These are phyloP conservation scores for Protea cynaroides DNA, from an alignment of 164 flowering plant species.

Conservation along the genomic window DNA sequence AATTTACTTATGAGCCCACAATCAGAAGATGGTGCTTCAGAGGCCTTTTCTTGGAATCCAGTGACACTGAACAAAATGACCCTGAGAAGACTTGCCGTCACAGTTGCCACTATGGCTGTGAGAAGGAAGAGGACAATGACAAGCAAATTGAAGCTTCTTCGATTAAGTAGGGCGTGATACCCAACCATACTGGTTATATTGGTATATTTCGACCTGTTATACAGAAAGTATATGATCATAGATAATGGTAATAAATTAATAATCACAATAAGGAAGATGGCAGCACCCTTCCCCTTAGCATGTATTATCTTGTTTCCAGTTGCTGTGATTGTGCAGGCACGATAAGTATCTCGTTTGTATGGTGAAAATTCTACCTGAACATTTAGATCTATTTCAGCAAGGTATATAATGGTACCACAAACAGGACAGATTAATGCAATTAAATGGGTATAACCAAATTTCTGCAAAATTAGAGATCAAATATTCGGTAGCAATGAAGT, in stretches of 20 bases:
- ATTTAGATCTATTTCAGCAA: neutral
- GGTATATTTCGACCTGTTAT: neutral
- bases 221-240: neutral
- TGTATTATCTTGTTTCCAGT: neutral
- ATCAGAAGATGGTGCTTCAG: slow-evolving; percentile 65
- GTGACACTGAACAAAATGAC: slow-evolving; percentile 59
- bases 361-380: neutral
- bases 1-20: slow-evolving; percentile 10
- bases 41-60: slow-evolving; percentile 70
- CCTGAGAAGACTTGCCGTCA: slow-evolving; percentile 31
- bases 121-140: slow-evolving; percentile 6
- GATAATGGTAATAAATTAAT: neutral
- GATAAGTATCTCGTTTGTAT: neutral
- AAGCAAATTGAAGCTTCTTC: slow-evolving; percentile 8
- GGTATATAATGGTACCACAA: neutral
- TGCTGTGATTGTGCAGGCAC: neutral
- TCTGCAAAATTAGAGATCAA: slow-evolving; percentile 5
- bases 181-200: neutral
- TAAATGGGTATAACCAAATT: neutral
- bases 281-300: neutral
- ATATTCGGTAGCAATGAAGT: slow-evolving; percentile 4
- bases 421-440: neutral
- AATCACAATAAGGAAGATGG: neutral
- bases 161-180: neutral
- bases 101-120: slow-evolving; percentile 43